Evolutionary conservation across 179 eudicot genomes (phyloP), one percentile per base, ranked within the genome.

Genomic region (Gypsophila paniculata): DNA sequence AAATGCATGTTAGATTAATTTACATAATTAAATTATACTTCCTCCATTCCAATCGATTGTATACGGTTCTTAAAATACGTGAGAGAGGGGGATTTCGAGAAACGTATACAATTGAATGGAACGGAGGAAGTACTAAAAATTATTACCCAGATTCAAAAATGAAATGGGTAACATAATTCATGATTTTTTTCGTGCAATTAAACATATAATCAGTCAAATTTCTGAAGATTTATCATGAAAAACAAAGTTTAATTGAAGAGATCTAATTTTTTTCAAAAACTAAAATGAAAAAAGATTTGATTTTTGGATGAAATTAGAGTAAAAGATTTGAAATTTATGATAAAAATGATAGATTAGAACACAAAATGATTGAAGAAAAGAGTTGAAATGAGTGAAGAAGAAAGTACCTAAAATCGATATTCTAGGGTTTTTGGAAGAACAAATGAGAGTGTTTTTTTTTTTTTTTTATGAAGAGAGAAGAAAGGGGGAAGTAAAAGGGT

Each of bases 341-440:
- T 10, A 23, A 9, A 21, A 9, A 59, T 22, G 34, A 26, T 26
- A 59, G 0, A n/a, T 21, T 23, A 59, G 25, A 2, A 8, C 23
- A 54, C 22, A 18, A 25, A 17, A 25, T 55, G 60, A 55, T 55
- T 14, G 38, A 60, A 25, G 2, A 19, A 11, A 17, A 21, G n/a
- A 22, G 44, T 38, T 48, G 60, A 14, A 57, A 52, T 23, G 9
- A 10, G n/a, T 54, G 17, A 12, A 23, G 23, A 46, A 39, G 48
- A 38, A 22, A 36, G 67, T 64, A 73, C 76, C 76, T 63, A 21
- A 17, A 1, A 4, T 49, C 17, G 15, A 8, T 8, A 10, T 64
- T 73, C 70, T 74, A 66, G 72, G 76, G 76, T 74, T 74, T 74
- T 26, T 34, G 63, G 32, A 39, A 65, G 51, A 26, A 15, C 46